A percentile compares a stretch with the other conserved stretches of the same genome.
These are phyloP conservation scores for Dillenia turbinata DNA, from an alignment of 164 flowering plant species.

Conservation along the genomic window DNA sequence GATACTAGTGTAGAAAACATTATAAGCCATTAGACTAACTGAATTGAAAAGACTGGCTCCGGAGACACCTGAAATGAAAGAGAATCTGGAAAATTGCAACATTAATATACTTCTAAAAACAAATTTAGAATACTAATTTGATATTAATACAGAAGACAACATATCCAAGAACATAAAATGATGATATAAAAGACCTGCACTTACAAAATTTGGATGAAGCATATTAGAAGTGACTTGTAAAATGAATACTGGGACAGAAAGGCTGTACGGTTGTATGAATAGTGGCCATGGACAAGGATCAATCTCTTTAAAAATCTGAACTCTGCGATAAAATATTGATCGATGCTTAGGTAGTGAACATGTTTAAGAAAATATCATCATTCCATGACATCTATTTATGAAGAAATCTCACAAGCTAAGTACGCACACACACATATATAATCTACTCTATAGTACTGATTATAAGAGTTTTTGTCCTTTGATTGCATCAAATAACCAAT, in stretches of 20 bases:
- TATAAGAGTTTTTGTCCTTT: too few relatives aligned
- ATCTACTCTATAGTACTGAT: too few relatives aligned
- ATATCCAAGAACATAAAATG: conserved; percentile 1
- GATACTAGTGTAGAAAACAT: conserved; percentile 95
- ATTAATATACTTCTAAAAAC: too few relatives aligned
- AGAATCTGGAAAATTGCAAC: conserved; percentile 52
- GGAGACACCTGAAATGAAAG: conserved; percentile 96
- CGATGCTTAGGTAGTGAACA: too few relatives aligned
- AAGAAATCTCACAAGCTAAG: too few relatives aligned
- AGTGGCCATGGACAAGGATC: conserved; percentile 97
- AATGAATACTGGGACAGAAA: conserved; percentile 94
- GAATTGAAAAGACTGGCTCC: conserved; percentile 97
- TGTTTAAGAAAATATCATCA: too few relatives aligned
- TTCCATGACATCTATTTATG: too few relatives aligned
- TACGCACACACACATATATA: too few relatives aligned
- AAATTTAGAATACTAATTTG: too few relatives aligned
- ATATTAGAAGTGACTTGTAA: conserved; percentile 86
- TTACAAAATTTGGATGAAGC: conserved; percentile 98
- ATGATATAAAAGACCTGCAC: conserved; percentile 21
- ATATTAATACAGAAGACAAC: neutral
- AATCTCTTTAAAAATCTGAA: conserved; percentile 91
- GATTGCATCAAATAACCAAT: too few relatives aligned
- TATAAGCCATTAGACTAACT: conserved; percentile 98
- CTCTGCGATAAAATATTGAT: conserved; percentile 45
- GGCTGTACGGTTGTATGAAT: conserved; percentile 98